phyloP scores from a whole-genome alignment of 192 early-diverging fungal genomes.

The Coemansia sp. region DNA sequence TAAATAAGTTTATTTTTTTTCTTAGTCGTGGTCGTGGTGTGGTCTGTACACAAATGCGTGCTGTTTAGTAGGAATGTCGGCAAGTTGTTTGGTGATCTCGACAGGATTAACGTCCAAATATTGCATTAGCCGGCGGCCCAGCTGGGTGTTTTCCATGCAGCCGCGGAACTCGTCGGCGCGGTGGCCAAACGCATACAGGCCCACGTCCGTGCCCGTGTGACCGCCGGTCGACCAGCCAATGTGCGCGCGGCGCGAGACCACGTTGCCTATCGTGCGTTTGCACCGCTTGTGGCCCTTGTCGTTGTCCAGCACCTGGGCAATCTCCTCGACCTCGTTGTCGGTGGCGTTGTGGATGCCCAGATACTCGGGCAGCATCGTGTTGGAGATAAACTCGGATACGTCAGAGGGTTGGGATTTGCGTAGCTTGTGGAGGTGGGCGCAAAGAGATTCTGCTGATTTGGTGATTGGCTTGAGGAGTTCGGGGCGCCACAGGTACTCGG shows the following conservation, averaged over 20 bases:
- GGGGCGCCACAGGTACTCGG: slow-evolving; percentile 55
- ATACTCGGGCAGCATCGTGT: slow-evolving; percentile 12
- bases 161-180: slow-evolving; percentile 47
- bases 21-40: slow-evolving; percentile 5
- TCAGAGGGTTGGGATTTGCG: neutral
- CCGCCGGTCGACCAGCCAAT: slow-evolving; percentile 78
- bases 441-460: slow-evolving; percentile 35
- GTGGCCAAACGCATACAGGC: slow-evolving; percentile 60
- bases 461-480: slow-evolving; percentile 21
- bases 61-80: neutral
- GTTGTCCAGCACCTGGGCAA: too few relatives aligned
- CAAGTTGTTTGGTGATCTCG: slow-evolving; percentile 46
- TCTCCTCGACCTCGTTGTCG: too few relatives aligned
- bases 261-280: slow-evolving; percentile 18
- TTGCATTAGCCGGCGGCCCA: slow-evolving; percentile 55
- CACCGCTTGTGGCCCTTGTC: slow-evolving; percentile 14
- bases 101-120: slow-evolving; percentile 56
- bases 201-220: slow-evolving; percentile 92
- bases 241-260: slow-evolving; percentile 28
- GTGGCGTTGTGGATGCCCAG: slow-evolving; percentile 47
- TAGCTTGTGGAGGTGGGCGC: slow-evolving; percentile 3
- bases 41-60: neutral
- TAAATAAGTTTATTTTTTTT: too few relatives aligned
- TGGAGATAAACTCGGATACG: neutral
- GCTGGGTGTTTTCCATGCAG: slow-evolving; percentile 65